Base-by-base conservation (phyloP, 2,329 filamentous ascomycete genomes). In the Fusarium graminum region DNA sequence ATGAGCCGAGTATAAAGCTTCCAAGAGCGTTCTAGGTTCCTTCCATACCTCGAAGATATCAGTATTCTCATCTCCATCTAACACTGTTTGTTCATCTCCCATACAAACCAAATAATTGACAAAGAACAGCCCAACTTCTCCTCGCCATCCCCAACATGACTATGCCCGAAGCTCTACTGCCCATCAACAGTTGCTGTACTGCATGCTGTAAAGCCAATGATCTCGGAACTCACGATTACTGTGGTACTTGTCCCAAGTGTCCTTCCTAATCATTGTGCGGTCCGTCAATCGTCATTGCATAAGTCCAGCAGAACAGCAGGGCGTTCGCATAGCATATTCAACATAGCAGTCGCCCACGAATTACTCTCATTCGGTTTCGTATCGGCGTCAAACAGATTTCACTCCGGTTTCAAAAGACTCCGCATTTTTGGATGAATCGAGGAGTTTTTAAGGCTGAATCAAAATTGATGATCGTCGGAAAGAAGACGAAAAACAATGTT, bases 161-260 rank as follows among this genome's bases (percentile, higher is more conserved):
- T 45, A 52, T 55, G 38, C 38, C 25, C 36, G 63, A 74, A 28
- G 25, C 54, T 39, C 52, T 54, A 46, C 56, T 60, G 28, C 60
- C 68, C 25, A 57, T 66, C 44, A 59, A 75, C 53, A 57, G 53
- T 41, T 75, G 74, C 57, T 75, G 74, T 44, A 73, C 68, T 40
- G 73, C 58, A 39, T 75, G 74, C 49, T 75, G 74, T 55, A 75
- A 75, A 62, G 72, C 73, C 19, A 75, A 52, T 32, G 74, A 75
- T 57, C 69, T 75, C 30, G 74, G 74, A 41, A 75, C 74, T 11
- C 74, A 75, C 54, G 74, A 75, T 60, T 75, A 75, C 50, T 75
- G 74, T 45, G 74, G 74, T 45, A 75, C 74, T 52, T 75, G 74
- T 36, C 70, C 71, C 42, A 69, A 68, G 34, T 76, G 72, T 55